Evolutionary conservation across 257 asterid species (phyloP).

Genomic region (Ophiorrhiza pumila): DNA sequence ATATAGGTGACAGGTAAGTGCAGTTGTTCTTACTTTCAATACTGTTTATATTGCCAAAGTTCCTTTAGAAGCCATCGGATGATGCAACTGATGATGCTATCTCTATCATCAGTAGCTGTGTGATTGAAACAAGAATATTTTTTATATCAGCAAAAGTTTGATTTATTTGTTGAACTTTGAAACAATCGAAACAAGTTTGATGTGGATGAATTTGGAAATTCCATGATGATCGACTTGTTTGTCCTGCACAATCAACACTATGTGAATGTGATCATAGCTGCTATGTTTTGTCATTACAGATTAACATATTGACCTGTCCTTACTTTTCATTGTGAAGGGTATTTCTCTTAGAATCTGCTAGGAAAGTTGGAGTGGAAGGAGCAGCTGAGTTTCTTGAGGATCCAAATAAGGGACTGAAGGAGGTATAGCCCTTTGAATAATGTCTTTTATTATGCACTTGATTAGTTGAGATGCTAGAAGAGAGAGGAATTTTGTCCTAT

Average conservation of each 20-base stretch:
- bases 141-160: background rate
- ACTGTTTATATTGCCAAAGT: background rate
- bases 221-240: background rate
- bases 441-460: background rate
- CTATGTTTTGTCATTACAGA: background rate
- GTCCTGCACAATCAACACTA: background rate
- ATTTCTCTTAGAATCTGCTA: conserved; percentile 68
- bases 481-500: background rate
- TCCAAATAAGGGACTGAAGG: conserved; percentile 77
- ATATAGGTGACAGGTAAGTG: conserved; percentile 74
- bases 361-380: conserved; percentile 82
- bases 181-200: background rate
- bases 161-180: background rate
- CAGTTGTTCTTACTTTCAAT: conserved; percentile 5
- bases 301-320: background rate
- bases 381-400: conserved; percentile 84
- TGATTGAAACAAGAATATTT: background rate
- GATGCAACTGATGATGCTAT: background rate
- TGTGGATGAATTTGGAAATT: background rate
- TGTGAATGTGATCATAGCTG: background rate
- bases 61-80: background rate
- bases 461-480: background rate
- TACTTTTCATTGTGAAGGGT: conserved; percentile 41
- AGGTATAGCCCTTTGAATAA: conserved; percentile 43
- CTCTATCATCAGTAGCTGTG: background rate